phyloP scores from a whole-genome alignment of 106 monocot genomes.

The Acanthochlamys bracteata region DNA sequence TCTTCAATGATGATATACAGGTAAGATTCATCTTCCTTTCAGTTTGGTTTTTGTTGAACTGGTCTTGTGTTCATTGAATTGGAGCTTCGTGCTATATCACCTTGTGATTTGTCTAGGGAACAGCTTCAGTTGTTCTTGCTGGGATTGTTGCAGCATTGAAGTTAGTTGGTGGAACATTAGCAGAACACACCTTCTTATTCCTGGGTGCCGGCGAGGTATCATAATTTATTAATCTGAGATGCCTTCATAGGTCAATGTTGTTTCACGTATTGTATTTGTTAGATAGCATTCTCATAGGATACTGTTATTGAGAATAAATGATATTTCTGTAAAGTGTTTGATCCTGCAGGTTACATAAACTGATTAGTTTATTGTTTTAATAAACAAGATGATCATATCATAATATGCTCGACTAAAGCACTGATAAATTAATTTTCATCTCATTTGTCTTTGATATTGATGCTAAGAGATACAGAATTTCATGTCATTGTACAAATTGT shows the following conservation, averaged over 20 bases:
- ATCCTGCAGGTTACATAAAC: too few relatives aligned
- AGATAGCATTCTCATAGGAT: too few relatives aligned
- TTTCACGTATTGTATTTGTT: too few relatives aligned
- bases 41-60: neutral
- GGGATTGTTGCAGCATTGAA: conserved; percentile 82
- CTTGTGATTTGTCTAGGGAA: conserved; percentile 38
- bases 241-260: too few relatives aligned
- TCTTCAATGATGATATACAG: conserved; percentile 84
- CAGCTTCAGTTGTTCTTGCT: conserved; percentile 94
- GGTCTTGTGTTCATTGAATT: neutral
- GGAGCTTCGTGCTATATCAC: too few relatives aligned
- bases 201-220: conserved; percentile 97
- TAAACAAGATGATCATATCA: too few relatives aligned
- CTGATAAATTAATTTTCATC: too few relatives aligned
- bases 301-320: too few relatives aligned
- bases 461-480: neutral
- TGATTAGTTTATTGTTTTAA: too few relatives aligned
- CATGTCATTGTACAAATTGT: too few relatives aligned
- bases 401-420: too few relatives aligned
- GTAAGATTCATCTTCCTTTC: conserved; percentile 12
- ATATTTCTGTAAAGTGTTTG: too few relatives aligned
- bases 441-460: neutral
- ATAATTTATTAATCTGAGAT: neutral
- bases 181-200: conserved; percentile 88
- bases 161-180: conserved; percentile 75